Evolutionary conservation across 192 early-diverging fungal species (phyloP).

Genomic region (Linnemannia exigua): DNA sequence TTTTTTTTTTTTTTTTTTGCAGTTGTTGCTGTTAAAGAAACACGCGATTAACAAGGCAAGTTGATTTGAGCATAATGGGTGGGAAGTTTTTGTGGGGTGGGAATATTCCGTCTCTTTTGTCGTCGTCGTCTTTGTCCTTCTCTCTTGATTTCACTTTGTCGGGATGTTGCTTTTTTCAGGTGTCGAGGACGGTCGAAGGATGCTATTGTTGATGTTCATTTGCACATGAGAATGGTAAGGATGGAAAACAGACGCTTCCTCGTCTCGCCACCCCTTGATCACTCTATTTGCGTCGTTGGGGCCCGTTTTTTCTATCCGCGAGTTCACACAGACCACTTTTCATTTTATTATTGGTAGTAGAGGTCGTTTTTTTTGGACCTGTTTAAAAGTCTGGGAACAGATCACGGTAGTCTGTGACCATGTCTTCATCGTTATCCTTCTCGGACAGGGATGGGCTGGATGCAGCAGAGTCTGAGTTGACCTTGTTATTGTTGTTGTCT

Average conservation of each 20-base stretch:
- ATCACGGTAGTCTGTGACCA: constrained; percentile 37
- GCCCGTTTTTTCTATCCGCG: not conserved
- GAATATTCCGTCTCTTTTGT: not conserved
- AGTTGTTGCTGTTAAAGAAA: not conserved
- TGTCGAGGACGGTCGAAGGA: not conserved
- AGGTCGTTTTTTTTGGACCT: not conserved
- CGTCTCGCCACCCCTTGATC: too few species aligned
- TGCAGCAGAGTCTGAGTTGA: not conserved
- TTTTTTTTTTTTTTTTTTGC: too few species aligned
- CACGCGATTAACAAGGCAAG: not conserved
- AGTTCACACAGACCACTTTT: not conserved
- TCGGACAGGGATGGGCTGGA: not conserved
- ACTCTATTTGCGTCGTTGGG: not conserved
- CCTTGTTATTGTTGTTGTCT: not conserved
- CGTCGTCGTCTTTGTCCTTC: too few species aligned
- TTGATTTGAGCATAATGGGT: not conserved
- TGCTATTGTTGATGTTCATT: not conserved
- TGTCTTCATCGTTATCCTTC: constrained; percentile 25
- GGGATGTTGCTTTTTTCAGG: too few species aligned
- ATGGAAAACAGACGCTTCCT: too few species aligned
- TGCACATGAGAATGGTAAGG: not conserved
- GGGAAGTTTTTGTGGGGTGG: constrained; percentile 9
- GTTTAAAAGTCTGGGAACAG: constrained; percentile 64
- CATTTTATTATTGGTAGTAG: not conserved
- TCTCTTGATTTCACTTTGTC: not conserved